Percentiles rank a stretch among this genome's conserved stretches.
These are phyloP conservation scores for Pythium guiyangense DNA, from an alignment of 352 stramenopile species.

Conservation along the genomic window DNA sequence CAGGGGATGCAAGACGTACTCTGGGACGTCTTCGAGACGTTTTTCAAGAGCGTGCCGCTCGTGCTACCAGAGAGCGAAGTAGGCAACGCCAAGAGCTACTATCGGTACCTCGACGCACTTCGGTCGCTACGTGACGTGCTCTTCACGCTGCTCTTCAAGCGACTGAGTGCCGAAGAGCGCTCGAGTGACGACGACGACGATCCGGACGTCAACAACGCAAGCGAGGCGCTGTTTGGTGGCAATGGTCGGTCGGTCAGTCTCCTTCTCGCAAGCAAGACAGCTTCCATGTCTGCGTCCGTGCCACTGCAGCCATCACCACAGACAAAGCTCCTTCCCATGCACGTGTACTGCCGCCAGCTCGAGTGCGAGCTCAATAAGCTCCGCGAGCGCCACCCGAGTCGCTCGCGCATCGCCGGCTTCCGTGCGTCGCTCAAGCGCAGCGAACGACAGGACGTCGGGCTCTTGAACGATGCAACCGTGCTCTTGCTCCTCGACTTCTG, in stretches of 20 bases:
- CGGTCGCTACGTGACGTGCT: constrained; percentile 50
- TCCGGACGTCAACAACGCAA: not conserved
- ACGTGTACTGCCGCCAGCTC: constrained; percentile 60
- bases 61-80: constrained; percentile 41
- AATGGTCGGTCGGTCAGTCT: constrained; percentile 8
- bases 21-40: constrained; percentile 57
- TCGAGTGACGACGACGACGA: constrained; percentile 19
- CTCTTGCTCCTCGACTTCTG: constrained; percentile 63
- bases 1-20: constrained; percentile 18
- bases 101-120: constrained; percentile 54
- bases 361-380: constrained; percentile 51
- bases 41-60: constrained; percentile 56
- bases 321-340: constrained; percentile 26
- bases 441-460: constrained; percentile 29
- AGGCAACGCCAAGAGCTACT: constrained; percentile 38
- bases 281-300: not conserved
- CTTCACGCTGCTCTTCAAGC: constrained; percentile 45
- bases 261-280: not conserved
- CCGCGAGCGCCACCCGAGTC: constrained; percentile 19
- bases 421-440: constrained; percentile 13
- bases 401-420: constrained; percentile 9
- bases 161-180: constrained; percentile 8
- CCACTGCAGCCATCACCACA: not conserved
- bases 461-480: constrained; percentile 57
- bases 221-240: not conserved